These are phyloP conservation scores for Prunus mume DNA, from an alignment of 306 rosid species.

Conservation along the genomic window DNA sequence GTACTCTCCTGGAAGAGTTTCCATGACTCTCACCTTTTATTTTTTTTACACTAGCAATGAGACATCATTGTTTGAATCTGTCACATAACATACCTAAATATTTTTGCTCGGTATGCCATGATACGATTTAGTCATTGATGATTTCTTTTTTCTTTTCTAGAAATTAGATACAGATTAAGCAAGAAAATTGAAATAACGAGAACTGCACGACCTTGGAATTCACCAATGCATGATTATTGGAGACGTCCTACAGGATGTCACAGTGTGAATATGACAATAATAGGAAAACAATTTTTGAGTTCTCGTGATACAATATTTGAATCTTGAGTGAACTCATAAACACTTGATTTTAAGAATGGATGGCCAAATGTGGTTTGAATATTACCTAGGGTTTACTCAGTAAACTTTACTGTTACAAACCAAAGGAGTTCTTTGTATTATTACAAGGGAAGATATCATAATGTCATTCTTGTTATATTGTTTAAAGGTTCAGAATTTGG, in stretches of 20 bases:
- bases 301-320: not conserved
- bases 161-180: not conserved
- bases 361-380: not conserved
- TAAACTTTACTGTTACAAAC: not conserved
- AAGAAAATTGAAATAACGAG: not conserved
- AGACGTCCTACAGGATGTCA: not conserved
- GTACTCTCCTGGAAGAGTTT: not conserved
- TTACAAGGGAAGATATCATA: not conserved
- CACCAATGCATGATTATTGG: not conserved
- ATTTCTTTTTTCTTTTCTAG: not conserved
- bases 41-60: not conserved
- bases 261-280: not conserved
- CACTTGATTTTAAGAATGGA: not conserved
- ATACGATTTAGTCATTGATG: not conserved
- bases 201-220: not conserved
- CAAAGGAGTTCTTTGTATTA: not conserved
- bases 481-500: constrained; percentile 13
- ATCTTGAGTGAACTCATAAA: not conserved
- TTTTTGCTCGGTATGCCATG: not conserved
- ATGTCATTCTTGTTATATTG: not conserved
- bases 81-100: not conserved
- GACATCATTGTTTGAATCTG: not conserved
- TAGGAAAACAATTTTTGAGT: not conserved
- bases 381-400: not conserved
- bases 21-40: not conserved